phyloP scores from a whole-genome alignment of 805 yeast species.

The Debaryomyces tyrocola region DNA sequence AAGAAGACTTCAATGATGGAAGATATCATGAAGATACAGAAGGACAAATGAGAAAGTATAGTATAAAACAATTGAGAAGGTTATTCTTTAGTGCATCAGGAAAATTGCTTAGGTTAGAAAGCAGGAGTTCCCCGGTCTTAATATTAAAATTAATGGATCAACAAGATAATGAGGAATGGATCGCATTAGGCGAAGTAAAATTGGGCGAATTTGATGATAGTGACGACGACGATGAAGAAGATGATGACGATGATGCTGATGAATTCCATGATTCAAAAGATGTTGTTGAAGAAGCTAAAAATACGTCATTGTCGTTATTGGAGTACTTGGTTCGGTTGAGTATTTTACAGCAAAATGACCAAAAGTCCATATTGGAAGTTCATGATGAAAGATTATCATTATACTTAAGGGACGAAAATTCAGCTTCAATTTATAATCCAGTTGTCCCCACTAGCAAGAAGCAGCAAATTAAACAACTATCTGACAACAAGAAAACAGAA shows the following conservation, averaged over 20 bases:
- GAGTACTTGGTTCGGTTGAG: slow-evolving; percentile 64
- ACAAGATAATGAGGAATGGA: slow-evolving; percentile 40
- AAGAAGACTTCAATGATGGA: slow-evolving; percentile 66
- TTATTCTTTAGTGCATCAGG: slow-evolving; percentile 74
- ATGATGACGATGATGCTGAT: slow-evolving; percentile 16
- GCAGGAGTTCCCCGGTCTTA: slow-evolving; percentile 62
- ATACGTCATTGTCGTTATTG: slow-evolving; percentile 51
- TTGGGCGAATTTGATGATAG: slow-evolving; percentile 23
- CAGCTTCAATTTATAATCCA: slow-evolving; percentile 10
- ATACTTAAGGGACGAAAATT: slow-evolving; percentile 58
- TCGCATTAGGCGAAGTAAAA: slow-evolving; percentile 47
- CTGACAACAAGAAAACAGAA: slow-evolving; percentile 11
- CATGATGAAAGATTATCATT: slow-evolving; percentile 67
- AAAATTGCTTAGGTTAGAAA: slow-evolving; percentile 59
- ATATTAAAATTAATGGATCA: slow-evolving; percentile 48
- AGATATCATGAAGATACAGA: slow-evolving; percentile 61
- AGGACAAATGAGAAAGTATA: slow-evolving; percentile 34
- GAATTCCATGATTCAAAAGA: slow-evolving; percentile 14
- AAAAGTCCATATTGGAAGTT: slow-evolving; percentile 49
- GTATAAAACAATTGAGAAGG: slow-evolving; percentile 44
- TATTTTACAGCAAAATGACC: slow-evolving; percentile 62
- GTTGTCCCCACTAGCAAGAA: slow-evolving; percentile 18
- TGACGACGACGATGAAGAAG: slow-evolving; percentile 23
- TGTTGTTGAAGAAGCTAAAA: slow-evolving; percentile 7
- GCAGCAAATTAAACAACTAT: slow-evolving; percentile 11